Evolutionary conservation across 2,329 filamentous ascomycete species (phyloP).

Genomic region (Mycosphaerella arachidis): DNA sequence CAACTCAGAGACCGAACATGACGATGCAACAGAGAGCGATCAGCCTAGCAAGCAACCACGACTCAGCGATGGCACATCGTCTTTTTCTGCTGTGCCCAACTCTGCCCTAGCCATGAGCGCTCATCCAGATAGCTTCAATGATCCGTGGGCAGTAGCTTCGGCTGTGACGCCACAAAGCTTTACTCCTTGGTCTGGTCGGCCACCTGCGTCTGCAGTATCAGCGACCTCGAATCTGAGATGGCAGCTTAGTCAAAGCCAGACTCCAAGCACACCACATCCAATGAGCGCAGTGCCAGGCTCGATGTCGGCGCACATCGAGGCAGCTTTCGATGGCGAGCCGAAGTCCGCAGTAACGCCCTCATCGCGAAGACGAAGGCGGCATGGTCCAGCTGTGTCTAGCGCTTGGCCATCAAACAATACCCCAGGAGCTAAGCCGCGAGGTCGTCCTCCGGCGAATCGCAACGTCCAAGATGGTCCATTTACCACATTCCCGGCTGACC

Average conservation of each 20-base stretch:
- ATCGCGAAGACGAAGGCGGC: slow-evolving; percentile 55
- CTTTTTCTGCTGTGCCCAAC: slow-evolving; percentile 42
- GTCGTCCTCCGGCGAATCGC: slow-evolving; percentile 71
- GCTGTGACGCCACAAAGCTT: slow-evolving; percentile 36
- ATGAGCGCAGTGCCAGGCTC: slow-evolving; percentile 70
- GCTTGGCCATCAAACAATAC: slow-evolving; percentile 69
- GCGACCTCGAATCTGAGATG: slow-evolving; percentile 38
- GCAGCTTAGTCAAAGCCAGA: slow-evolving; percentile 26
- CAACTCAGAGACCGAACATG: slow-evolving; percentile 30
- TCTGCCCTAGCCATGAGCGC: slow-evolving; percentile 51
- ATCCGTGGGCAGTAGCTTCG: slow-evolving; percentile 45
- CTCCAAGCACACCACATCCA: slow-evolving; percentile 57
- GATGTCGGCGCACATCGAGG: slow-evolving; percentile 39
- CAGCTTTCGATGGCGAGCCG: slow-evolving; percentile 54
- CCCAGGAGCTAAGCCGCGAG: slow-evolving; percentile 68
- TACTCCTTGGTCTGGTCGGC: slow-evolving; percentile 32
- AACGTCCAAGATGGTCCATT: slow-evolving; percentile 63
- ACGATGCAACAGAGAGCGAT: slow-evolving; percentile 20
- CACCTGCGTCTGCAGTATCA: slow-evolving; percentile 42
- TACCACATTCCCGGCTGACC: slow-evolving; percentile 63
- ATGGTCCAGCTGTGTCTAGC: slow-evolving; percentile 84
- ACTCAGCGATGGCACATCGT: slow-evolving; percentile 7
- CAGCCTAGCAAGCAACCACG: slow-evolving; percentile 18
- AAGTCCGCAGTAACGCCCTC: slow-evolving; percentile 69
- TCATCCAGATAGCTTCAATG: slow-evolving; percentile 53